Evolutionary conservation across 1,284 basidiomycete genomes (phyloP).

Genomic region (Ustanciosporium gigantosporum): DNA sequence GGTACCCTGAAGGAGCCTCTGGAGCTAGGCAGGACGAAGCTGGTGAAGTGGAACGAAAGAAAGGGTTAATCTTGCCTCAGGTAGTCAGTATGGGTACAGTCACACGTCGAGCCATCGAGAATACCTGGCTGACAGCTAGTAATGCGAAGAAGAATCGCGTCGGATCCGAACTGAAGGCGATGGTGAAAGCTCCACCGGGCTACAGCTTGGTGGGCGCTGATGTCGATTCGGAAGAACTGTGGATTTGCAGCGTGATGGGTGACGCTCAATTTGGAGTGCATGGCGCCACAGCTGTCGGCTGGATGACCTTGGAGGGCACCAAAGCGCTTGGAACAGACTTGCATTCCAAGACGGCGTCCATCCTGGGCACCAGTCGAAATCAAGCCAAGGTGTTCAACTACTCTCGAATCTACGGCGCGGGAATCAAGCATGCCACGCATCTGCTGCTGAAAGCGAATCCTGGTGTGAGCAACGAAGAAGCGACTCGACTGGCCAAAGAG

Average conservation of each 20-base stretch:
- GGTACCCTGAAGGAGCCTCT: constrained; percentile 27
- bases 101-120: constrained; percentile 94
- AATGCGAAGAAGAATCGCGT: constrained; percentile 97
- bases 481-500: constrained; percentile 78
- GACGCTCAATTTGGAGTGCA: constrained; percentile 98
- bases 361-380: constrained; percentile 89
- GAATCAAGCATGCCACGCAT: constrained; percentile 88
- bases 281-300: constrained; percentile 93
- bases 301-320: constrained; percentile 99
- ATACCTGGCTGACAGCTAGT: constrained; percentile 96
- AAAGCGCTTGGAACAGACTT: constrained; percentile 93
- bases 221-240: constrained; percentile 97
- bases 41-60: constrained; percentile 65
- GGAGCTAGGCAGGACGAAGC: constrained; percentile 27
- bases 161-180: constrained; percentile 94
- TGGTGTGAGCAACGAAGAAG: constrained; percentile 75
- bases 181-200: constrained; percentile 90
- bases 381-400: constrained; percentile 99
- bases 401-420: constrained; percentile 96
- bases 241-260: constrained; percentile 99
- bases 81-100: constrained; percentile 98
- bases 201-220: constrained; percentile 96
- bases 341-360: constrained; percentile 93
- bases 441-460: constrained; percentile 85
- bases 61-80: constrained; percentile 91